Conservation (phyloP, 139 green algal genomes). For the Diplosphaera chodatii region DNA sequence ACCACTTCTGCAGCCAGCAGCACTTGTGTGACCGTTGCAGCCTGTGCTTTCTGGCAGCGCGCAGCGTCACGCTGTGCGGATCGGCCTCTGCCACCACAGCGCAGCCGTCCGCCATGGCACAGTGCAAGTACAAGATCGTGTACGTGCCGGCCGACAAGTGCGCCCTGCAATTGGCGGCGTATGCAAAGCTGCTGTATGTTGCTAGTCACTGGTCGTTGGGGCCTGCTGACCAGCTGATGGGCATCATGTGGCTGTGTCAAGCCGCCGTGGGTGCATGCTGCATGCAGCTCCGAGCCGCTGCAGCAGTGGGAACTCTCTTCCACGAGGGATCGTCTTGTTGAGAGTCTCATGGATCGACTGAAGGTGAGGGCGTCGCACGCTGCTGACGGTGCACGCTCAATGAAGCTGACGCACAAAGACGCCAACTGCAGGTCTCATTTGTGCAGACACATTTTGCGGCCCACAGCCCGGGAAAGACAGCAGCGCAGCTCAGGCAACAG, state of each 20-base stretch:
- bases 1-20: too few relatives aligned
- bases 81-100: too few relatives aligned
- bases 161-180: too few relatives aligned
- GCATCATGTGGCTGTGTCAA: background rate
- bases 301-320: conserved; percentile 35
- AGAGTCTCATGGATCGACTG: conserved; percentile 55
- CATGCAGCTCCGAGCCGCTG: conserved; percentile 46
- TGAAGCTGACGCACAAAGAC: too few relatives aligned
- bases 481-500: conserved; percentile 13
- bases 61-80: too few relatives aligned
- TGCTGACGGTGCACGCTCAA: conserved; percentile 12
- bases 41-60: too few relatives aligned
- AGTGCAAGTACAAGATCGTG: conserved; percentile 44
- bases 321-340: conserved; percentile 46
- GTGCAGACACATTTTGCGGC: conserved; percentile 29
- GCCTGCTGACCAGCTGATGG: too few relatives aligned
- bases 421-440: background rate
- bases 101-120: too few relatives aligned
- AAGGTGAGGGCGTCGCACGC: conserved; percentile 44
- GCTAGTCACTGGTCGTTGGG: too few relatives aligned
- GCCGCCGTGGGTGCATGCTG: too few relatives aligned
- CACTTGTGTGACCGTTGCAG: too few relatives aligned
- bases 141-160: conserved; percentile 59
- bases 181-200: too few relatives aligned
- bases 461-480: conserved; percentile 8